Conservation (phyloP, 2,329 filamentous ascomycete genomes). For the Cordyceps fumosorosea region DNA sequence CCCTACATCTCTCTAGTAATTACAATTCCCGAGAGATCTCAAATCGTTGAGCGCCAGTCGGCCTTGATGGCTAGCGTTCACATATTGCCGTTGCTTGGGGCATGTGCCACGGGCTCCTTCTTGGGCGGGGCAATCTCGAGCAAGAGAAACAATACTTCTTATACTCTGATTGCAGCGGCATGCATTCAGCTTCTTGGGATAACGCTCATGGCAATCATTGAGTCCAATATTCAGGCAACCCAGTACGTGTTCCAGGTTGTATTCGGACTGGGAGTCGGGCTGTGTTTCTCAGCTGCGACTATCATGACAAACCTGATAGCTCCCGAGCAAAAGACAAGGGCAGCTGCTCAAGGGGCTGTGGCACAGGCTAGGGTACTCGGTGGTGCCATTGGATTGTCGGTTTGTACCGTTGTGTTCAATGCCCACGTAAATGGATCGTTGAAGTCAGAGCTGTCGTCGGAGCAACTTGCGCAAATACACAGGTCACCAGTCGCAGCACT, state of each 20-base stretch:
- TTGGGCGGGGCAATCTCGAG: slow-evolving; percentile 47
- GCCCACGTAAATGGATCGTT: slow-evolving; percentile 33
- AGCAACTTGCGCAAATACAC: slow-evolving; percentile 36
- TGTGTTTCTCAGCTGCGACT: slow-evolving; percentile 50
- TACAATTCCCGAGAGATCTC: slow-evolving; percentile 53
- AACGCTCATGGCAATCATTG: slow-evolving; percentile 42
- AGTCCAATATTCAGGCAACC: slow-evolving; percentile 26
- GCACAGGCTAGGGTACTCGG: slow-evolving; percentile 55
- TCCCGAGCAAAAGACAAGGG: slow-evolving; percentile 41
- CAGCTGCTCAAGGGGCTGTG: slow-evolving; percentile 52
- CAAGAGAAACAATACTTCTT: slow-evolving; percentile 46
- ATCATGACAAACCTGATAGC: slow-evolving; percentile 50
- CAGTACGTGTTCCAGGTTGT: slow-evolving; percentile 51
- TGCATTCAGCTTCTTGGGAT: slow-evolving; percentile 47
- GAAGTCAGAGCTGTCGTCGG: slow-evolving; percentile 26
- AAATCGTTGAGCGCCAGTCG: slow-evolving; percentile 49
- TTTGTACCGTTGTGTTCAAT: slow-evolving; percentile 55
- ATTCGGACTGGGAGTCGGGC: slow-evolving; percentile 52
- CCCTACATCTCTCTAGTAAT: slow-evolving; percentile 53
- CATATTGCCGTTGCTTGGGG: slow-evolving; percentile 50
- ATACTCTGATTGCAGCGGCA: slow-evolving; percentile 42
- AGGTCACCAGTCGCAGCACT: slow-evolving; percentile 36
- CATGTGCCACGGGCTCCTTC: slow-evolving; percentile 51
- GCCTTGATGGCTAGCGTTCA: slow-evolving; percentile 50
- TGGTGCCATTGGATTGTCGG: slow-evolving; percentile 51